Conservation (phyloP, 2,329 filamentous ascomycete genomes). For the Ophiostoma sp. region DNA sequence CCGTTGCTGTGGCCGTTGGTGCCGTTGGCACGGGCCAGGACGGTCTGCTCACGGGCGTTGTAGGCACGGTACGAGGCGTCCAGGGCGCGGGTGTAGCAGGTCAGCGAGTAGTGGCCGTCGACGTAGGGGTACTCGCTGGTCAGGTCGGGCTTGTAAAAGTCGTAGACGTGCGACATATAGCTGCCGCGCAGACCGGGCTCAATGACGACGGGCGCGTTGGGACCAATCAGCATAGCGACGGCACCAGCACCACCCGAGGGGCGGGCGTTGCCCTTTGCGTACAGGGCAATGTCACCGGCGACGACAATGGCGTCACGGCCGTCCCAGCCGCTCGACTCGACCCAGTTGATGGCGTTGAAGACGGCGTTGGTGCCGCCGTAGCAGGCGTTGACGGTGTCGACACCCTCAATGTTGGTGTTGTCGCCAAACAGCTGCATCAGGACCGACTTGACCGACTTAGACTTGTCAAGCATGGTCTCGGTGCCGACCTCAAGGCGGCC, state of each 20-base stretch:
- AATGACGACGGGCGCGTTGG: constrained; percentile 72
- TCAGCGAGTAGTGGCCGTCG: constrained; percentile 79
- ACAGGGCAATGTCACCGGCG: constrained; percentile 80
- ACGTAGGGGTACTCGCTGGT: constrained; percentile 86
- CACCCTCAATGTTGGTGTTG: constrained; percentile 81
- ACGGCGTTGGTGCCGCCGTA: constrained; percentile 84
- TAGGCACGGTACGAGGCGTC: constrained; percentile 81
- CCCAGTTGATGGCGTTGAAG: constrained; percentile 81
- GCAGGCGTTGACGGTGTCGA: constrained; percentile 82
- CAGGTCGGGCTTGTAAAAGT: constrained; percentile 88
- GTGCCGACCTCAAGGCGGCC: constrained; percentile 83
- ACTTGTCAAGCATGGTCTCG: constrained; percentile 84
- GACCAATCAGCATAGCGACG: constrained; percentile 76
- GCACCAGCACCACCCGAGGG: constrained; percentile 79
- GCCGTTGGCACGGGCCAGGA: constrained; percentile 42
- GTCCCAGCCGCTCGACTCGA: constrained; percentile 86
- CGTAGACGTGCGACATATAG: constrained; percentile 82
- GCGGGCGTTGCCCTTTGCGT: constrained; percentile 79
- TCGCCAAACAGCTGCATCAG: constrained; percentile 84
- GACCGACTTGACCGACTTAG: constrained; percentile 86
- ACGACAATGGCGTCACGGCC: constrained; percentile 78
- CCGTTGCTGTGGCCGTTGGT: constrained; percentile 45
- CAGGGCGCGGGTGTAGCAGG: constrained; percentile 78
- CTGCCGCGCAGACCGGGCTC: constrained; percentile 78
- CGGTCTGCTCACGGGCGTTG: constrained; percentile 67